Evolutionary conservation across 2,329 filamentous ascomycete species (phyloP).

Genomic region (Bimuria novae-zelandiae): DNA sequence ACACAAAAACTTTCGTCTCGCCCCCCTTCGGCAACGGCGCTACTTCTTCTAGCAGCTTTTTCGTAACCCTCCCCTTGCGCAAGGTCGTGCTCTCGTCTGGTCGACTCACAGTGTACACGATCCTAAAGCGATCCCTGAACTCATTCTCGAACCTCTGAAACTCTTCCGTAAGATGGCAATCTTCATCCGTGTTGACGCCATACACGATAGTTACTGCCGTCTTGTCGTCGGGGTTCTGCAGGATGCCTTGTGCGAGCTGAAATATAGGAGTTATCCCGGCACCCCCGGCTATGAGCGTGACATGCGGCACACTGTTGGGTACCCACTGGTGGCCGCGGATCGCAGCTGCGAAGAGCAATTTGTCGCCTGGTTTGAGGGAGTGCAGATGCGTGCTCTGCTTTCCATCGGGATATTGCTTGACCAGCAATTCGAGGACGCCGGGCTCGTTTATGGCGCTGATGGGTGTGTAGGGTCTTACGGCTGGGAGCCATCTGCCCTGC

Average conservation of each 20-base stretch:
- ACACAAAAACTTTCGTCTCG: conserved; percentile 67
- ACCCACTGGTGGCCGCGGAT: conserved; percentile 61
- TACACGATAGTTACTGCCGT: conserved; percentile 69
- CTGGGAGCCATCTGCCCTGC: conserved; percentile 61
- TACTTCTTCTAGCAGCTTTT: conserved; percentile 59
- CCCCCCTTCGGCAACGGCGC: conserved; percentile 47
- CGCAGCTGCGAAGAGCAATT: conserved; percentile 61
- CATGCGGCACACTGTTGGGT: conserved; percentile 50
- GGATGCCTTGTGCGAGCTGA: conserved; percentile 65
- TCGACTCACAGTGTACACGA: conserved; percentile 62
- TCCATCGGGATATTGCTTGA: conserved; percentile 71
- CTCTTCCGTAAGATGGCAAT: conserved; percentile 63
- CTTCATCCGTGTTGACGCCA: conserved; percentile 67
- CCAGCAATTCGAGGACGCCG: conserved; percentile 65
- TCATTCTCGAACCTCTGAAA: conserved; percentile 56
- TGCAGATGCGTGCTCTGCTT: conserved; percentile 70
- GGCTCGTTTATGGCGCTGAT: conserved; percentile 59
- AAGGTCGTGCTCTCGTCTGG: conserved; percentile 49
- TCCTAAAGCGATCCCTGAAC: conserved; percentile 61
- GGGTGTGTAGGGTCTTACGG: conserved; percentile 69
- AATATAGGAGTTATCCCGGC: conserved; percentile 74
- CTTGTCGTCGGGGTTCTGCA: conserved; percentile 64
- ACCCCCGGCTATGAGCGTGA: conserved; percentile 72
- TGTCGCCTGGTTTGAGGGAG: conserved; percentile 65
- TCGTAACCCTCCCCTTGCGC: conserved; percentile 63